These are phyloP conservation scores for Niveomyces coronatus DNA, from an alignment of 2,329 filamentous ascomycete genomes.

Conservation along the genomic window DNA sequence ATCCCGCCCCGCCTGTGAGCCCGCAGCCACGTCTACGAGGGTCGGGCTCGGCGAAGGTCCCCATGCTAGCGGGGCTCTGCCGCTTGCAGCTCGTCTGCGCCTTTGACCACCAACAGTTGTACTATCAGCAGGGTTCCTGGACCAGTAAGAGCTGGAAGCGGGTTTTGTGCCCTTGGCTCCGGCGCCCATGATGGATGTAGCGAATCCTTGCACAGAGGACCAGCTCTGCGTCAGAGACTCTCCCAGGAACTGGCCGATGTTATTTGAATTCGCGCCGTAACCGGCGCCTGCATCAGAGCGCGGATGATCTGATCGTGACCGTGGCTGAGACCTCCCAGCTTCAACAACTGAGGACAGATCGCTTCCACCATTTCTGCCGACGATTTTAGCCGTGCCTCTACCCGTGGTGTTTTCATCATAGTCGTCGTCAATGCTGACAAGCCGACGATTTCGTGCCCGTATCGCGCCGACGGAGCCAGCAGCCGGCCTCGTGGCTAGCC, in stretches of 20 bases:
- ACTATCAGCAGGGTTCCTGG: slow-evolving; percentile 4
- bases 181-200: slow-evolving; percentile 31
- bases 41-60: slow-evolving; percentile 40
- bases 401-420: slow-evolving; percentile 1
- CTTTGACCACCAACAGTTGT: slow-evolving; percentile 12
- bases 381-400: no score
- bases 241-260: slow-evolving; percentile 32
- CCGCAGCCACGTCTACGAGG: slow-evolving; percentile 41
- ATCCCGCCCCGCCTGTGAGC: slow-evolving; percentile 43
- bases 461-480: slow-evolving; percentile 29
- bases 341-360: slow-evolving; percentile 23
- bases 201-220: slow-evolving; percentile 45
- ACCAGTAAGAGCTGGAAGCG: slow-evolving; percentile 1
- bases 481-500: slow-evolving; percentile 36
- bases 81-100: slow-evolving; percentile 12
- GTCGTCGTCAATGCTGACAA: slow-evolving; percentile 22
- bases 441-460: slow-evolving; percentile 42
- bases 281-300: neutral
- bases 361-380: no score
- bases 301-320: neutral
- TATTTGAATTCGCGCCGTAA: slow-evolving; percentile 17
- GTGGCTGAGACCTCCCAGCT: slow-evolving; percentile 15
- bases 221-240: slow-evolving; percentile 44
- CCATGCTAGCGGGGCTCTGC: slow-evolving; percentile 26
- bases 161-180: slow-evolving; percentile 14